Evolutionary conservation across 306 rosid genomes (phyloP).

Genomic region (Vigna reflexopilosa): DNA sequence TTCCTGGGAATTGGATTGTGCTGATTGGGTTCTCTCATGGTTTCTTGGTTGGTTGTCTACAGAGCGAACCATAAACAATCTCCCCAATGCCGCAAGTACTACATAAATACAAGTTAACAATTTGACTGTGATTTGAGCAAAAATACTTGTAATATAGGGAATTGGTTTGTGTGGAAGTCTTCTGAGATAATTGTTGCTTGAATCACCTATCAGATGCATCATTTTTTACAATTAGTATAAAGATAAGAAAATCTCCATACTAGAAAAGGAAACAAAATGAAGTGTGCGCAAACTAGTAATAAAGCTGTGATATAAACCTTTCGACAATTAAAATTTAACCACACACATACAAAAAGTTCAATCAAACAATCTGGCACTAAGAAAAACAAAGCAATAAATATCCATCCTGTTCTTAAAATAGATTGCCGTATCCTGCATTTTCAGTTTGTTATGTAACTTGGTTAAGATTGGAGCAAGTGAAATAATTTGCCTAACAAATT

Average conservation of each 20-base stretch:
- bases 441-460: constrained; percentile 21
- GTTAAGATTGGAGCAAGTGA: constrained; percentile 36
- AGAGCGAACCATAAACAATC: constrained; percentile 43
- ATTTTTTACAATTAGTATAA: constrained; percentile 27
- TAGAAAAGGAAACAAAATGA: constrained; percentile 30
- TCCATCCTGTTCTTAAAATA: constrained; percentile 17
- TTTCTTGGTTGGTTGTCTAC: constrained; percentile 45
- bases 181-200: constrained; percentile 49
- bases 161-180: constrained; percentile 54
- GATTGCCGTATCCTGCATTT: constrained; percentile 23
- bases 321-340: constrained; percentile 38
- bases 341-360: constrained; percentile 23
- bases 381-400: constrained; percentile 27
- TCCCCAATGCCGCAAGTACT: constrained; percentile 58
- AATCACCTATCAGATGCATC: constrained; percentile 64
- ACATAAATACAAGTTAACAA: constrained; percentile 64
- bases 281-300: constrained; percentile 17
- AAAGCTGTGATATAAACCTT: constrained; percentile 46
- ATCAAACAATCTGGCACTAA: constrained; percentile 22
- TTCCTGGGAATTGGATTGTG: constrained; percentile 59
- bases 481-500: constrained; percentile 24
- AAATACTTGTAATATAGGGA: constrained; percentile 51
- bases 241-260: constrained; percentile 4
- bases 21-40: constrained; percentile 41
- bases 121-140: constrained; percentile 57